Evolutionary conservation across 768 basidiomycete genomes (phyloP).

Genomic region (Termitomyces sp.): DNA sequence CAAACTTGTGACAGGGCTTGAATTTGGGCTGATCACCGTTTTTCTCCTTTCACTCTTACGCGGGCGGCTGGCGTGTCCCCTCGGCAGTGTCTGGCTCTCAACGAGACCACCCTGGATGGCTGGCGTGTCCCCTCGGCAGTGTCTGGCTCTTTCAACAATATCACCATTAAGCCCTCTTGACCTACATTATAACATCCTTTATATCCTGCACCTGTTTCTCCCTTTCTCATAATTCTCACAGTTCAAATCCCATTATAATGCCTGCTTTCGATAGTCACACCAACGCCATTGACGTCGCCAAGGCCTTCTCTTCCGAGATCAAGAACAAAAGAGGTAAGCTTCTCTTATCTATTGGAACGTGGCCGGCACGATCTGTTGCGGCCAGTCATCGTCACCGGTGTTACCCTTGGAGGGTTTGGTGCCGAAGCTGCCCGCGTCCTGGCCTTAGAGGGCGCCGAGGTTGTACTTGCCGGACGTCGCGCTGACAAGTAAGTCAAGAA

Average conservation of each 20-base stretch:
- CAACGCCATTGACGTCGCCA: slow-evolving; percentile 2
- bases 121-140: not conserved
- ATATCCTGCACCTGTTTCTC: not conserved
- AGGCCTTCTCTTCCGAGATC: slow-evolving; percentile 3
- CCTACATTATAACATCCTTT: not conserved
- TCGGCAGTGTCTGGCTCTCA: not conserved
- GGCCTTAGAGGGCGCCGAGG: slow-evolving; percentile 4
- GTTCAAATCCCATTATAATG: not conserved
- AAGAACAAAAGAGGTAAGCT: slow-evolving; percentile 7
- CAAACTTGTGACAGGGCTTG: too few relatives aligned
- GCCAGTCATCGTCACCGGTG: slow-evolving; percentile 5
- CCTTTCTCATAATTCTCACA: not conserved
- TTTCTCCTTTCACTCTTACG: not conserved
- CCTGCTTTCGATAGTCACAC: not conserved
- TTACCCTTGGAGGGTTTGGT: slow-evolving; percentile 7
- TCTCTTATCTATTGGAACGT: not conserved
- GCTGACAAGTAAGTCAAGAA: not conserved
- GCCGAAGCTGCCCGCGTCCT: slow-evolving; percentile 8
- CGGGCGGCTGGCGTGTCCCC: not conserved
- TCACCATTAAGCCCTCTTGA: too few relatives aligned
- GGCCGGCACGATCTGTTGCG: not conserved
- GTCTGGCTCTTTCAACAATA: not conserved
- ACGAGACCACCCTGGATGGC: not conserved
- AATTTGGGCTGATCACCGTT: not conserved
- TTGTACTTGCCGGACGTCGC: slow-evolving; percentile 7